Evolutionary conservation across 495 filamentous ascomycete species (phyloP), one percentile per base, ranked within the genome.

Genomic region (Podospora bellae-mahoneyi): DNA sequence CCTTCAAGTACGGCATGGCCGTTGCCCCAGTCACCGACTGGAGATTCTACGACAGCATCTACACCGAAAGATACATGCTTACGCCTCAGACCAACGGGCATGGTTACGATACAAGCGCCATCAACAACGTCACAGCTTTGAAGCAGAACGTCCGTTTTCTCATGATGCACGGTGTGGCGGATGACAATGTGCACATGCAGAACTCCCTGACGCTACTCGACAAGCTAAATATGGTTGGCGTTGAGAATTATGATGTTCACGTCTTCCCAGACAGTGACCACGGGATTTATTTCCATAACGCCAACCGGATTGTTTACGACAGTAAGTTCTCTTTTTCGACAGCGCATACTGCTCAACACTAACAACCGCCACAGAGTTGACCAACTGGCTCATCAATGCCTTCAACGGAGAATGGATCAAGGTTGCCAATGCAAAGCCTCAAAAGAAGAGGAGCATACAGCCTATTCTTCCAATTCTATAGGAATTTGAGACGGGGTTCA

Each of bases 1-100:
- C 94, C 0, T 99, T 98, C 80, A 87, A 86, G 44, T 99, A 98
- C 74, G 95, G 96, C 32, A 97, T 99, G 92, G 93, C 95, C 15
- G 95, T 99, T 27, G 96, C 96, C 3, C 95, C 95, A 10, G 95
- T 99, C 15, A 99, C 96, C 0, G 93, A 99, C 76, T 99, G 96
- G 96, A 84, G 90, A 58, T 96, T 90, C 76, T 97, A 97, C 76
- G 93, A 97, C 75, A 94, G 91, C 27, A 91, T 97, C 69, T 97
- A 97, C 79, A 97, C 94, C 5, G 94, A 97, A 77, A 86, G 94
- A 48, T 97, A 97, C 76, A 97, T 97, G 94, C 90, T 92, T 69
- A 97, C 89, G 4, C 94, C 94, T 28, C 87, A 96, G 70, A 83
- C 90, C 72, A 97, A 97, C 73, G 83, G 81, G 1, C 73, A 77